These are phyloP conservation scores for Maudiozyma bulderi DNA, from an alignment of 805 yeast genomes.

Conservation along the genomic window DNA sequence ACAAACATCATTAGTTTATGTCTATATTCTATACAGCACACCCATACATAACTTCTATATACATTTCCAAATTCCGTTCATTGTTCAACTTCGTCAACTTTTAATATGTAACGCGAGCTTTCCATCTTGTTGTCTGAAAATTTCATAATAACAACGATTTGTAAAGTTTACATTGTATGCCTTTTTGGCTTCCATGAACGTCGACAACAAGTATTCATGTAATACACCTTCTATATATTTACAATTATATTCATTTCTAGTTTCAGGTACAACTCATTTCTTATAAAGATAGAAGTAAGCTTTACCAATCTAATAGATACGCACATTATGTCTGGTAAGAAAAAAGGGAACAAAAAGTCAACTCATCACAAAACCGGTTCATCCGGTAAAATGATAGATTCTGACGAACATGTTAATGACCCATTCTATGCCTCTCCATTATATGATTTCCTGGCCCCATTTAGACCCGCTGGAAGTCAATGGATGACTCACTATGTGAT, in stretches of 20 bases:
- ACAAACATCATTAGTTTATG: neutral
- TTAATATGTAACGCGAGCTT: too few relatives aligned
- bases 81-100: too few relatives aligned
- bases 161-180: neutral
- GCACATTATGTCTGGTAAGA: neutral
- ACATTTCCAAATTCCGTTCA: too few relatives aligned
- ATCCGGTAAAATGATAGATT: neutral
- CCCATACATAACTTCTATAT: too few relatives aligned
- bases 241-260: neutral
- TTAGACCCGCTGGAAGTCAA: conserved; percentile 73
- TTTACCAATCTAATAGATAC: too few relatives aligned
- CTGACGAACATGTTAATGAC: conserved; percentile 11
- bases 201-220: too few relatives aligned
- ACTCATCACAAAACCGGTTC: neutral
- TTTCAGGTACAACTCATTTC: too few relatives aligned
- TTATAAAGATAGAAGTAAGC: too few relatives aligned
- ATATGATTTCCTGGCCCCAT: conserved; percentile 67
- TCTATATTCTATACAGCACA: too few relatives aligned
- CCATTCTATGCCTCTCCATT: conserved; percentile 53
- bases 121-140: too few relatives aligned
- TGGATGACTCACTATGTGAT: conserved; percentile 83
- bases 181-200: neutral
- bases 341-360: neutral
- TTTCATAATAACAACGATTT: too few relatives aligned
- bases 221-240: neutral